Conservation (phyloP, 371 early-diverging fungal genomes). For the Haplosporangium sp. region DNA sequence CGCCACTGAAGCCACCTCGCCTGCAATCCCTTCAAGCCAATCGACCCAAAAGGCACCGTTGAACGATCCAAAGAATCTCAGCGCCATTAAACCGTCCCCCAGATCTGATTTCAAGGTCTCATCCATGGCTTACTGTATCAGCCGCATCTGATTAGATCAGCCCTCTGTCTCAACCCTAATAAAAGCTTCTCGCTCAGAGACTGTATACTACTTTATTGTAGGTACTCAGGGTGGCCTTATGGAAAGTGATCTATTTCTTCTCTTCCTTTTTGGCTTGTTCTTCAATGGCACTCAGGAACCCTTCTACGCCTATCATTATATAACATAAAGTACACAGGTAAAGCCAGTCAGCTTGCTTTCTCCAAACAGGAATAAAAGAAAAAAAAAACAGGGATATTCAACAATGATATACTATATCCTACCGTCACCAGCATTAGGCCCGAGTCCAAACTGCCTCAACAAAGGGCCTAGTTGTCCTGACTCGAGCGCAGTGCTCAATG, state of each 20-base stretch:
- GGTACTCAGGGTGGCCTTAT: too few relatives aligned
- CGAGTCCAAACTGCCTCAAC: slow-evolving; percentile 72
- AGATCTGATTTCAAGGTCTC: too few relatives aligned
- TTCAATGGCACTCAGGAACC: slow-evolving; percentile 73
- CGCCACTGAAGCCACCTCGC: too few relatives aligned
- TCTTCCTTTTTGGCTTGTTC: slow-evolving; percentile 65
- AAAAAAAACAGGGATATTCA: not conserved
- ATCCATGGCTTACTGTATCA: too few relatives aligned
- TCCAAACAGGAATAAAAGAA: not conserved
- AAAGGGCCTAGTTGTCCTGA: slow-evolving; percentile 77
- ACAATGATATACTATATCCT: not conserved
- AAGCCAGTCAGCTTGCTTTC: not conserved
- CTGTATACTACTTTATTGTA: too few relatives aligned
- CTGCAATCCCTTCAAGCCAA: too few relatives aligned
- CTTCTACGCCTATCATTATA: slow-evolving; percentile 67
- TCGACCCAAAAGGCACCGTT: too few relatives aligned
- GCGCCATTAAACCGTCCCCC: too few relatives aligned
- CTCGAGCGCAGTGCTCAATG: slow-evolving; percentile 72
- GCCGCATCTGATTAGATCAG: too few relatives aligned
- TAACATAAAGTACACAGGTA: not conserved
- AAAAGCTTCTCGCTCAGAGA: too few relatives aligned
- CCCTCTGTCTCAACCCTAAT: too few relatives aligned
- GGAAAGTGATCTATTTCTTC: slow-evolving; percentile 15
- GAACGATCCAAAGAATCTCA: too few relatives aligned
- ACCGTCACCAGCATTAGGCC: slow-evolving; percentile 67